Evolutionary conservation across 257 asterid genomes (phyloP).

Genomic region (Pogostemon cablin): DNA sequence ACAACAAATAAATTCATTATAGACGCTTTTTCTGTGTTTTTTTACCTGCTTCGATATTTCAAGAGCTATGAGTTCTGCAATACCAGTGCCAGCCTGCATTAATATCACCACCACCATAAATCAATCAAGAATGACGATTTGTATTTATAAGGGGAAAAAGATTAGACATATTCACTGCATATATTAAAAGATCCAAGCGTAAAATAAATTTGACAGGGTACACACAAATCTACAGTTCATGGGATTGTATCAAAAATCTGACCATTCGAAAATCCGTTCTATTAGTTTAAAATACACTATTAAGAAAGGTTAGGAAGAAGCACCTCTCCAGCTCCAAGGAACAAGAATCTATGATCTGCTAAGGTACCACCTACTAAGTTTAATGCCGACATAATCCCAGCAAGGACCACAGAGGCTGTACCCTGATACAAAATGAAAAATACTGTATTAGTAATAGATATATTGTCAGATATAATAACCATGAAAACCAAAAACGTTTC

Average conservation of each 20-base stretch:
- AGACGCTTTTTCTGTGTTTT: neutral
- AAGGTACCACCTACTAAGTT: conserved; percentile 83
- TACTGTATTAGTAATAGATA: neutral
- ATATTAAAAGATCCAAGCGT: neutral
- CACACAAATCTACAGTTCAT: conserved; percentile 7
- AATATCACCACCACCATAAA: conserved; percentile 14
- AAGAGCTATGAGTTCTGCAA: conserved; percentile 97
- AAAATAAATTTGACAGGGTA: neutral
- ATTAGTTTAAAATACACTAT: neutral
- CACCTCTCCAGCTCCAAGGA: conserved; percentile 99
- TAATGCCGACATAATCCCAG: conserved; percentile 82
- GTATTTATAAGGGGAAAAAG: neutral
- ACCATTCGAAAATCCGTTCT: neutral
- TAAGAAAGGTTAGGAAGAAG: conserved; percentile 8
- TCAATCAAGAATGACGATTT: conserved; percentile 7
- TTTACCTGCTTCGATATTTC: conserved; percentile 94
- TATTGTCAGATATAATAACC: neutral
- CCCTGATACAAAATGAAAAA: conserved; percentile 50
- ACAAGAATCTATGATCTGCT: conserved; percentile 82
- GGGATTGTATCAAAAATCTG: neutral
- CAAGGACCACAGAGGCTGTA: conserved; percentile 94
- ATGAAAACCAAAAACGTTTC: neutral
- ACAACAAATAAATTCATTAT: neutral
- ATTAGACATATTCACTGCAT: neutral
- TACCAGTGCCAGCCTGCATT: conserved; percentile 97